Evolutionary conservation across 2,329 filamentous ascomycete genomes (phyloP), one percentile per base, ranked within the genome.

Genomic region (Pyrenophora teres): DNA sequence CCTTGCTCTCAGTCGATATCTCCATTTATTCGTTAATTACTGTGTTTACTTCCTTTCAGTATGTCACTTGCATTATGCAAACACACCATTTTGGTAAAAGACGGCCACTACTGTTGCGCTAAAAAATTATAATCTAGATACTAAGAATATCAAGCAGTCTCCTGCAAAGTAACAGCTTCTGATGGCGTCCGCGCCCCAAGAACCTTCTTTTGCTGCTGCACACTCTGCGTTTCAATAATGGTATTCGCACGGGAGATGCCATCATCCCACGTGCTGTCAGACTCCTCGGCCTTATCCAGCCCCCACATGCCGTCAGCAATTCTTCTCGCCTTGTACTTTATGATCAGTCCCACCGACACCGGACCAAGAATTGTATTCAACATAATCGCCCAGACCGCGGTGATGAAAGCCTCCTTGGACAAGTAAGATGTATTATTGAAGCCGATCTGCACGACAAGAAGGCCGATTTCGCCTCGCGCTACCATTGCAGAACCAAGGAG

Each of bases 291-390:
- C 12, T 31, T 46, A 10, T 46, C 23, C 2, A 38, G 23, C 3
- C 43, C 35, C 35, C 35, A 46, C 7, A 46, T 18, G 2, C 43
- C 35, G 32, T 31, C 43, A 4, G 23, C 43, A 21, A 46, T 46
- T 13, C 13, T 32, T 2, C n/a, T n/a, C 6, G 23, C 60, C 41
- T 62, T 60, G 40, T 54, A 56, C 43, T 68, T 69, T 15, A 65
- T 55, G n/a, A 64, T 38, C 12, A 65, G 7, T 0, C 63, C 61
- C 9, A 64, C 63, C 18, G 42, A 50, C 15, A 64, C 50, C 1
- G 61, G 61, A 1, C 63, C 61, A n/a, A 65, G 52, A 25, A 65
- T 63, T 0, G 61, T 65, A 18, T 62, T 61, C 19, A 64, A 46
- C 15, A 67, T 15, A 6, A 61, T 65, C 0, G 63, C 64, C 64